phyloP scores from a whole-genome alignment of 148 eudicot species.

The Rhododendron molle region DNA sequence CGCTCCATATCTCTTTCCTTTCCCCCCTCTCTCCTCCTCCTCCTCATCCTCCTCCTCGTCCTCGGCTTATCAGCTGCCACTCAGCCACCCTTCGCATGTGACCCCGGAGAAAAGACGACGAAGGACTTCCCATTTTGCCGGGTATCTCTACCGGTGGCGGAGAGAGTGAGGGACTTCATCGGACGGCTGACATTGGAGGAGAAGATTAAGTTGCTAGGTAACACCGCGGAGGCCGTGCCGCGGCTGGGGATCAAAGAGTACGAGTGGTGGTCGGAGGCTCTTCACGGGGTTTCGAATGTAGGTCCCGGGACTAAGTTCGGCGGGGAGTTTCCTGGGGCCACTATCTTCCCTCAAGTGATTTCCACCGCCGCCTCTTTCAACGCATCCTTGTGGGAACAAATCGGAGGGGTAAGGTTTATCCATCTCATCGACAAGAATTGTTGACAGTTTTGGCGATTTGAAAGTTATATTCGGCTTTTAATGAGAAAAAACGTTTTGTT shows the following conservation, averaged over 20 bases:
- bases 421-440: too few species aligned
- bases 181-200: constrained; percentile 67
- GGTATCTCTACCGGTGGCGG: constrained; percentile 21
- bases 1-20: too few species aligned
- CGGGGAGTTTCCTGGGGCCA: constrained; percentile 75
- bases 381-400: constrained; percentile 74
- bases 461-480: too few species aligned
- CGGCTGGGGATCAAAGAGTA: constrained; percentile 72
- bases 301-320: constrained; percentile 88
- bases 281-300: constrained; percentile 87
- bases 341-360: constrained; percentile 94
- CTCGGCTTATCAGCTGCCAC: constrained; percentile 5
- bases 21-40: not conserved
- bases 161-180: constrained; percentile 66
- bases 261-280: constrained; percentile 99
- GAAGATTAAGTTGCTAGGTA: constrained; percentile 57
- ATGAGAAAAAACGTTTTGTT: too few species aligned
- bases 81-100: constrained; percentile 69
- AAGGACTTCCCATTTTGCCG: constrained; percentile 47
- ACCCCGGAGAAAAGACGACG: constrained; percentile 33
- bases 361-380: constrained; percentile 87
- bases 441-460: too few species aligned
- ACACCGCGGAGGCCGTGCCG: constrained; percentile 67
- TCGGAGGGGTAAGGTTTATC: constrained; percentile 68
- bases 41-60: constrained; percentile 11